A percentile compares a stretch with the other conserved stretches of the same genome.
Conservation (phyloP, 441 rosid genomes). For the Geranium incanum region DNA sequence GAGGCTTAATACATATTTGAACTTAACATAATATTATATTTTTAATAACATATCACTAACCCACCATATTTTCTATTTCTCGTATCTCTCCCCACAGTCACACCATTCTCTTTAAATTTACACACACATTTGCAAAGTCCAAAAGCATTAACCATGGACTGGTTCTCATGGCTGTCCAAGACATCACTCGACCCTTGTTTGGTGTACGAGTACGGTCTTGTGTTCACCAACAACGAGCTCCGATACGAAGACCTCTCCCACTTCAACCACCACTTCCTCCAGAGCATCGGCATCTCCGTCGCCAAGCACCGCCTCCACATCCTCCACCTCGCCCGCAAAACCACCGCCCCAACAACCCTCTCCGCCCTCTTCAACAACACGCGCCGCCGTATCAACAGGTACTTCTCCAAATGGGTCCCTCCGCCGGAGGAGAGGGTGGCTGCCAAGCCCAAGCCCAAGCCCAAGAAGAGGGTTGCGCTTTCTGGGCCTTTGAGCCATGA, state of each 20-base stretch:
- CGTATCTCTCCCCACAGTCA: too few species aligned
- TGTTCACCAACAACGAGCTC: slow-evolving; percentile 50
- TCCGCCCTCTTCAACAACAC: slow-evolving; percentile 41
- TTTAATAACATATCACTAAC: too few species aligned
- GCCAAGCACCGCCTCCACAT: slow-evolving; percentile 71
- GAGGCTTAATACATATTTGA: too few species aligned
- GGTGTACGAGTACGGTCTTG: slow-evolving; percentile 52
- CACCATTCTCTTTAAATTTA: too few species aligned
- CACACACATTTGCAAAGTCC: too few species aligned
- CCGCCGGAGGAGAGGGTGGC: background rate
- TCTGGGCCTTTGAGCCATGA: background rate
- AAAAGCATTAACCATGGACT: slow-evolving; percentile 39
- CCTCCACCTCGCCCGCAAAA: slow-evolving; percentile 48
- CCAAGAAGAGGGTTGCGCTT: background rate
- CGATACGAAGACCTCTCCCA: slow-evolving; percentile 46
- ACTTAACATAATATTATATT: too few species aligned
- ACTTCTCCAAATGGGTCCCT: slow-evolving; percentile 16
- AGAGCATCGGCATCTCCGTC: slow-evolving; percentile 55
- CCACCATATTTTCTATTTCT: too few species aligned
- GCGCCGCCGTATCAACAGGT: slow-evolving; percentile 35
- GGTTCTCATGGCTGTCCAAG: slow-evolving; percentile 76
- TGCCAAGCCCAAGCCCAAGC: background rate
- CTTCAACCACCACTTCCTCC: slow-evolving; percentile 72
- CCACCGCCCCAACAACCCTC: slow-evolving; percentile 19
- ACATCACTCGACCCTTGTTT: slow-evolving; percentile 47